These are phyloP conservation scores for Sphenostylis stenocarpa DNA, from an alignment of 306 rosid genomes.

Conservation along the genomic window DNA sequence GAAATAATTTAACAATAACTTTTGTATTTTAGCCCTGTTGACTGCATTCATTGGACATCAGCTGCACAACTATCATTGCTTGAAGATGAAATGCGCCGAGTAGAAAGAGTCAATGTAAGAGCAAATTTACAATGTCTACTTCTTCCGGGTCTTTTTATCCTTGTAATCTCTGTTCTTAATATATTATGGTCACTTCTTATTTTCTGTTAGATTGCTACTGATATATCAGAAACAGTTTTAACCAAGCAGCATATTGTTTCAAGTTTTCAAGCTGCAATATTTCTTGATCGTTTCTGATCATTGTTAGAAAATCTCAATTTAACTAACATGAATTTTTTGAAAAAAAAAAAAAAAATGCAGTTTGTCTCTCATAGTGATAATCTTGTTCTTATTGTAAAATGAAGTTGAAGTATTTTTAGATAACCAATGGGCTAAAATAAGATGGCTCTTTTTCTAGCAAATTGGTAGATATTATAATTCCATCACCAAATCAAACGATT, in stretches of 20 bases:
- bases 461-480: background rate
- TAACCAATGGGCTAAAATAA: background rate
- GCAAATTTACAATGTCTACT: constrained; percentile 10
- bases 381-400: background rate
- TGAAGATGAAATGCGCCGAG: constrained; percentile 95
- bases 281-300: background rate
- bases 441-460: background rate
- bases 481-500: constrained; percentile 4
- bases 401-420: background rate
- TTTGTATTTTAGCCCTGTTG: constrained; percentile 79
- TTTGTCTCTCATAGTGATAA: background rate
- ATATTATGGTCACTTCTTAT: constrained; percentile 11
- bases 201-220: constrained; percentile 23
- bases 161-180: constrained; percentile 8
- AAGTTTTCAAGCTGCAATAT: background rate
- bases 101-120: constrained; percentile 94
- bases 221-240: constrained; percentile 10
- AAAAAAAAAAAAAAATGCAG: background rate
- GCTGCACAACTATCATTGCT: constrained; percentile 92
- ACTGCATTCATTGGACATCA: constrained; percentile 99
- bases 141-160: background rate
- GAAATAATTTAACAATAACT: constrained; percentile 18
- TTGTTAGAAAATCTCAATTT: background rate
- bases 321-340: background rate
- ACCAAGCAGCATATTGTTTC: background rate